Base-by-base conservation (phyloP, 2,329 filamentous ascomycete species). In the Venturia aucupariae region DNA sequence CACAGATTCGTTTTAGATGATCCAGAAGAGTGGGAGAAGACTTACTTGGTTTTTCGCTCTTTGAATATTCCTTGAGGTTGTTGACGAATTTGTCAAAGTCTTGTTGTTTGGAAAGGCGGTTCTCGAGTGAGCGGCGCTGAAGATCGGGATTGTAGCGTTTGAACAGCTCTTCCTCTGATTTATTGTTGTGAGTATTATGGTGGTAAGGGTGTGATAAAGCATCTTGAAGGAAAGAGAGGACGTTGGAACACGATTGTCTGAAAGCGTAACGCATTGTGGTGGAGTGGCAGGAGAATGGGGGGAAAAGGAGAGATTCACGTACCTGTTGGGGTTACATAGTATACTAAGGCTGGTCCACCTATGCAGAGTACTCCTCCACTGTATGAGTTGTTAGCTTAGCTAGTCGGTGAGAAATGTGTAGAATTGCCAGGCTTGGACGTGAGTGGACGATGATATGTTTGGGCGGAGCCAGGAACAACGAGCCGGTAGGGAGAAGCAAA, bases 81-180 rank as follows among this genome's bases (percentile, higher is more conserved):
- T 73, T 83, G 35, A 97, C 89, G 72, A 96, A 97, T 64, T 92
- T 84, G 72, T 97, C 90, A 70, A 96, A 96, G 66, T 97, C 92
- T 75, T 92, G 83, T 72, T 94, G 86, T 66, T 84, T 84, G 74
- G 89, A 85, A 65, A 88, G 82, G 22, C 91, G 84, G 65, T 87
- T 84, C 75, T 92, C 92, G n/a, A 96, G 79, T 67, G 90, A 92
- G 72, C 89, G 85, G 75, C 90, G 90, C 73, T 94, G 90, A n/a
- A 99, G 83, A 41, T 97, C 94, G 0, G 93, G 93, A 75, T 93
- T 97, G 79, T 97, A 97, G 76, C 83, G 86, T 75, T 84, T 82
- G 81, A 95, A 92, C 51, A 99, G 83, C 78, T 97, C 92, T 76
- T 97, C 94, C 70, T 97, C 92, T 51, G 46, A 51, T 51, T 51